Evolutionary conservation across 1,284 basidiomycete genomes (phyloP).

Genomic region (Tremellales sp.): DNA sequence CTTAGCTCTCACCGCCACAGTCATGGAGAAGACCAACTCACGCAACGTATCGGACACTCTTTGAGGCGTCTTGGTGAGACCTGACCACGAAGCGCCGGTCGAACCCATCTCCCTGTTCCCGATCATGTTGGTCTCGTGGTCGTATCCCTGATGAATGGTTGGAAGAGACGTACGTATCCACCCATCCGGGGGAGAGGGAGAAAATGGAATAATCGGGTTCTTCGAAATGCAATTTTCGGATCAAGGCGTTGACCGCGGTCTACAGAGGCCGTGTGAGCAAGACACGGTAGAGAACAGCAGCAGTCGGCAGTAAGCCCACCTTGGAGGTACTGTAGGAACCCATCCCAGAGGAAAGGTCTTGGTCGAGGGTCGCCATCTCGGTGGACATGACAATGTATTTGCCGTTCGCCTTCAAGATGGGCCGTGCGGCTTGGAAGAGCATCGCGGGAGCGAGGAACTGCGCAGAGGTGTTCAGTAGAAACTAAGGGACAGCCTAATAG

Average conservation of each 20-base stretch:
- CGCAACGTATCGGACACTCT: conserved; percentile 13
- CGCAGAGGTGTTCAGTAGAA: neutral
- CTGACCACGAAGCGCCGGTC: conserved; percentile 12
- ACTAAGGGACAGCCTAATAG: neutral
- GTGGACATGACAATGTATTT: conserved; percentile 22
- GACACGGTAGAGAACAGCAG: neutral
- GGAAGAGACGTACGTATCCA: conserved; percentile 14
- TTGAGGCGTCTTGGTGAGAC: conserved; percentile 12
- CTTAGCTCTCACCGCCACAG: neutral
- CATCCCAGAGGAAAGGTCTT: conserved; percentile 3
- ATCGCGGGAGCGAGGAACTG: conserved; percentile 17
- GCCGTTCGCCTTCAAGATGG: conserved; percentile 5
- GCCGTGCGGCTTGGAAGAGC: conserved; percentile 19
- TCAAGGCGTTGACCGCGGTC: conserved; percentile 15
- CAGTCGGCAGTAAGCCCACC: conserved; percentile 10
- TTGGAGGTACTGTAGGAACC: conserved; percentile 18
- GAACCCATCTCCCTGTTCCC: conserved; percentile 16
- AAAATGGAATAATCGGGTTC: conserved; percentile 13
- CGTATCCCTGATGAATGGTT: neutral
- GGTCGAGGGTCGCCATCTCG: conserved; percentile 8
- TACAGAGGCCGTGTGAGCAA: neutral
- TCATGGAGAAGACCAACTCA: conserved; percentile 1
- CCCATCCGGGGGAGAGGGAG: conserved; percentile 17
- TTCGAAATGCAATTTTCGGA: conserved; percentile 16
- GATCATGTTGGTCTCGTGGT: neutral